These are phyloP conservation scores for Aquilaria yunnanensis DNA, from an alignment of 345 rosid species.

Conservation along the genomic window DNA sequence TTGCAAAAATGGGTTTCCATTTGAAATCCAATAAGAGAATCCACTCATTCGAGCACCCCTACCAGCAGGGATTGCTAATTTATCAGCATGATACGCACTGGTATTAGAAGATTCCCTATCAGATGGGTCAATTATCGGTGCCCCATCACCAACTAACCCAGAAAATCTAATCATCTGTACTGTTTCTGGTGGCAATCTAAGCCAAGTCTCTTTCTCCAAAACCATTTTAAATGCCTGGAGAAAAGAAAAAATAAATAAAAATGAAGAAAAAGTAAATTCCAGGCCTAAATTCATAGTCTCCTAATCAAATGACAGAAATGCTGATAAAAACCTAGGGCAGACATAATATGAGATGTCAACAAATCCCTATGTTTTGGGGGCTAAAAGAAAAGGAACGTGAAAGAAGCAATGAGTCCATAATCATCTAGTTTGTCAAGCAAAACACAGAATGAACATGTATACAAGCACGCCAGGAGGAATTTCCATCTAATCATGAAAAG, in stretches of 20 bases:
- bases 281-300: not conserved
- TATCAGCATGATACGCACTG: constrained; percentile 39
- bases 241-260: not conserved
- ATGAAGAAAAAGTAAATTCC: too few relatives aligned
- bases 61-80: constrained; percentile 34
- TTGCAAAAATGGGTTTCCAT: constrained; percentile 77
- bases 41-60: constrained; percentile 47
- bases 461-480: too few relatives aligned
- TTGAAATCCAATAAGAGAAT: constrained; percentile 72
- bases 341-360: not conserved
- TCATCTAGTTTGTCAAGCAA: too few relatives aligned
- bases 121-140: constrained; percentile 62
- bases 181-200: constrained; percentile 64
- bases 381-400: too few relatives aligned
- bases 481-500: too few relatives aligned
- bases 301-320: not conserved
- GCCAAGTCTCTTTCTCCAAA: constrained; percentile 94
- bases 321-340: not conserved
- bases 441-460: too few relatives aligned
- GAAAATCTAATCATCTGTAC: constrained; percentile 70
- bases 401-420: too few relatives aligned
- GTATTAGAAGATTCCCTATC: constrained; percentile 35
- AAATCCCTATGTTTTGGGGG: not conserved
- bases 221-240: constrained; percentile 96
- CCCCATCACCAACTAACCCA: constrained; percentile 97